Evolutionary conservation across 768 basidiomycete genomes (phyloP), one percentile per base, ranked within the genome.

Genomic region (Rhodotorula taiwanensis): DNA sequence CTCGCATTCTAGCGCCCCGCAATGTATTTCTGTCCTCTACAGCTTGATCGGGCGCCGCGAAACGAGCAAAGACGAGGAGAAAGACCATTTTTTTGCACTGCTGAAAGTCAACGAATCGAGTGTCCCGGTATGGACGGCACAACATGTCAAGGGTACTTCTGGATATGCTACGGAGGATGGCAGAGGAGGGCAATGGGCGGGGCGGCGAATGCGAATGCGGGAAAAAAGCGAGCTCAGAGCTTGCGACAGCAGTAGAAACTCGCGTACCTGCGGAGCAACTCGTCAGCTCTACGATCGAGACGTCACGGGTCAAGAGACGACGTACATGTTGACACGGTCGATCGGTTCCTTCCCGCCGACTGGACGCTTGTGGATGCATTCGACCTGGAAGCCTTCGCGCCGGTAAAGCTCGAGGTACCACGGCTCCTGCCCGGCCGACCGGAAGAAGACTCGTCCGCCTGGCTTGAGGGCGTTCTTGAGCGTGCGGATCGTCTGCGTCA

Each of bases 281-380:
- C 10, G 28, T 1, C 2, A 15, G 20, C 21, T n/a, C 41, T 20
- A 18, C 0, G 6, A 1, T 10, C 3, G 25, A 9, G 1, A 4
- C 15, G 4, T 43, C 30, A 11, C 31, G 15, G 5, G 34, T 7
- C 14, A 39, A 10, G 31, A 39, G 18, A 20, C 25, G 28, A 75
- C 82, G 56, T 70, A 84, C 85, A 87, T 86, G 71, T 86, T 86
- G 36, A 86, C 85, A 61, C 82, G 76, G 74, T 87, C 86, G 55
- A 87, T 79, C 6, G 83, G 81, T 9, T 67, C 73, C 13, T 76
- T 73, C 0, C 77, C 71, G 4, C 83, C 81, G 60, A 75, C 72
- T 67, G 80, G 76, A 57, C 86, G 77, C 60, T 84, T 77, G 25
- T 79, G 80, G 20, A 86, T 75, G 14, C 81, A 60, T 55, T 71